These are phyloP conservation scores for Fistulina hepatica DNA, from an alignment of 1,284 basidiomycete species.

Conservation along the genomic window DNA sequence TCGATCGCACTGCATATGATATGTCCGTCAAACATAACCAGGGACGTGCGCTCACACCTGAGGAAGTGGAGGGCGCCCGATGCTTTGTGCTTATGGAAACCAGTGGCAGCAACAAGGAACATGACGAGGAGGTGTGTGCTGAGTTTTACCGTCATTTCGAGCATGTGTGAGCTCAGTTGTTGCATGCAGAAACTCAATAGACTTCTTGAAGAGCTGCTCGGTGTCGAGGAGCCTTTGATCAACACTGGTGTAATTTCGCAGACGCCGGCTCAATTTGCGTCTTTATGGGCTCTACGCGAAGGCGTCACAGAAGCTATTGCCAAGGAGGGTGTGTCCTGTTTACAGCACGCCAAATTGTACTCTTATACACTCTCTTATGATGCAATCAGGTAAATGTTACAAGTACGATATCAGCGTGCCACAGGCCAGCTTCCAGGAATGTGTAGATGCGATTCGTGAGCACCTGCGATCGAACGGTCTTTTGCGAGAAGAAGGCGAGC, in stretches of 20 bases:
- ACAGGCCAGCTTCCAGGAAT: conserved; percentile 77
- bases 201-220: conserved; percentile 75
- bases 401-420: conserved; percentile 98
- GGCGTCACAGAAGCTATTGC: conserved; percentile 87
- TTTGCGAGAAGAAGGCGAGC: conserved; percentile 53
- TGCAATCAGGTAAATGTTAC: conserved; percentile 91
- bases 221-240: conserved; percentile 65
- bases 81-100: conserved; percentile 96
- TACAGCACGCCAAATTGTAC: no score
- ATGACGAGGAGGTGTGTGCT: conserved; percentile 81
- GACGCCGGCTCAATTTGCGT: conserved; percentile 81
- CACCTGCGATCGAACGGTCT: conserved; percentile 69
- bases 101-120: conserved; percentile 86
- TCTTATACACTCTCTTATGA: no score
- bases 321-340: no score
- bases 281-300: conserved; percentile 92
- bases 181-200: conserved; percentile 72
- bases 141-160: conserved; percentile 4
- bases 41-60: conserved; percentile 52
- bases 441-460: conserved; percentile 76
- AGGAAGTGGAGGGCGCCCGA: conserved; percentile 64
- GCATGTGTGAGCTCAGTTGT: conserved; percentile 8
- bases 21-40: conserved; percentile 73
- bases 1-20: conserved; percentile 83
- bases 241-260: conserved; percentile 91